These are phyloP conservation scores for Clavispora carvajalis DNA, from an alignment of 805 yeast genomes.

Conservation along the genomic window DNA sequence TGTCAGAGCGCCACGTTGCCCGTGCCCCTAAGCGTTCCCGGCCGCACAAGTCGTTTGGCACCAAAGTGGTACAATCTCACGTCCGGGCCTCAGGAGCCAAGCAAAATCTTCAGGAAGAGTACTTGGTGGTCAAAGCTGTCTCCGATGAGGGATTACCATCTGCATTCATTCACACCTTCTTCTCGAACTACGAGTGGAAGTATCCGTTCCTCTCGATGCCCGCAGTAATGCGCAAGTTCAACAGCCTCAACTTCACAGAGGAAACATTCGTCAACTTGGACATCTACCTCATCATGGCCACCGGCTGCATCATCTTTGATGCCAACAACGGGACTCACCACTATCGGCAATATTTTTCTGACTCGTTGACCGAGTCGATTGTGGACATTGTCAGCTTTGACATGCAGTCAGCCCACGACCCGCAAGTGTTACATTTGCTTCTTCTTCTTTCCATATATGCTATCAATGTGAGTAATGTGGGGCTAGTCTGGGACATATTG, in stretches of 20 bases:
- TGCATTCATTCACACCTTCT: constrained; percentile 30
- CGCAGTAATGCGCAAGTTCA: constrained; percentile 18
- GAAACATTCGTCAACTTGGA: constrained; percentile 36
- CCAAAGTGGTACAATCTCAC: background rate
- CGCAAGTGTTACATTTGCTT: constrained; percentile 25
- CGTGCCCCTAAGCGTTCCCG: background rate
- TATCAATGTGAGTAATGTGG: constrained; percentile 23
- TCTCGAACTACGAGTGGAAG: constrained; percentile 31
- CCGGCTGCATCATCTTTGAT: constrained; percentile 36
- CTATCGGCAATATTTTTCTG: constrained; percentile 28
- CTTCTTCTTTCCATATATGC: constrained; percentile 29
- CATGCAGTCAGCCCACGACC: constrained; percentile 19
- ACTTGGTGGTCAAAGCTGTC: constrained; percentile 31
- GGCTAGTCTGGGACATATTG: constrained; percentile 29
- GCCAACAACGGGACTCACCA: constrained; percentile 17
- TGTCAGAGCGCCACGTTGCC: background rate
- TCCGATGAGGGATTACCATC: constrained; percentile 23
- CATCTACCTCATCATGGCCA: constrained; percentile 32
- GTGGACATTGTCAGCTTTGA: constrained; percentile 29
- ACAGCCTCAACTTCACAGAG: constrained; percentile 23
- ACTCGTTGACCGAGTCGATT: constrained; percentile 26
- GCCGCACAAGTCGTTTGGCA: background rate
- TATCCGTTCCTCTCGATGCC: constrained; percentile 31
- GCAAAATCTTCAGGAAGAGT: constrained; percentile 24
- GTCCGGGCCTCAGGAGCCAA: background rate